Percentiles rank a stretch among this genome's conserved stretches.
phyloP scores from a whole-genome alignment of 306 rosid species.

The Luffa aegyptiaca region DNA sequence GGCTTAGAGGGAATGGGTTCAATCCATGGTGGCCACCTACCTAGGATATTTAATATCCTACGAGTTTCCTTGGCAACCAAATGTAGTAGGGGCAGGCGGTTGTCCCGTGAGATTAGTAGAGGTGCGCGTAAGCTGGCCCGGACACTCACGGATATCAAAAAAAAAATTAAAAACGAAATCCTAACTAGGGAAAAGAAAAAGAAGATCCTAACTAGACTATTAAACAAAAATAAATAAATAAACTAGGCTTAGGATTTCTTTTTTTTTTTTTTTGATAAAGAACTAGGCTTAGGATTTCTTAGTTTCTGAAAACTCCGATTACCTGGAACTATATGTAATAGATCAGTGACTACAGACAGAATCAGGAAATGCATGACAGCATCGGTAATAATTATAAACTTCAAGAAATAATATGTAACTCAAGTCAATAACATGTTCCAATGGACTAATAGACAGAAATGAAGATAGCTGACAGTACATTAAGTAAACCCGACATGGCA shows the following conservation, averaged over 20 bases:
- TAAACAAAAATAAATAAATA: background rate
- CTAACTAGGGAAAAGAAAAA: too few species aligned
- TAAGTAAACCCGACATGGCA: slow-evolving; percentile 50
- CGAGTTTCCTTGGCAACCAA: too few species aligned
- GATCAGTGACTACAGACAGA: background rate
- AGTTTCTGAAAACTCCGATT: background rate
- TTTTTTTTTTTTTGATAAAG: too few species aligned
- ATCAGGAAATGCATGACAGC: background rate
- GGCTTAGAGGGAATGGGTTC: too few species aligned
- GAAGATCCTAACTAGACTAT: background rate
- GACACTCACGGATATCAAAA: too few species aligned
- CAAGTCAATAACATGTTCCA: background rate
- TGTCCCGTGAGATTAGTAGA: too few species aligned
- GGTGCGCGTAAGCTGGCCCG: too few species aligned
- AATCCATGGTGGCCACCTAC: too few species aligned
- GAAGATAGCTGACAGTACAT: slow-evolving; percentile 22
- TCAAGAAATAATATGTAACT: background rate
- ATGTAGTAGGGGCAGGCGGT: too few species aligned
- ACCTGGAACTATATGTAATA: background rate
- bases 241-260: background rate
- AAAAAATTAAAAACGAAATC: background rate
- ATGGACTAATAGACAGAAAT: background rate
- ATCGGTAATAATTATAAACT: background rate
- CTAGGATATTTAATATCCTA: too few species aligned
- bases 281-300: background rate